Conservation (phyloP, 306 rosid genomes). For the Corylus heterophylla region DNA sequence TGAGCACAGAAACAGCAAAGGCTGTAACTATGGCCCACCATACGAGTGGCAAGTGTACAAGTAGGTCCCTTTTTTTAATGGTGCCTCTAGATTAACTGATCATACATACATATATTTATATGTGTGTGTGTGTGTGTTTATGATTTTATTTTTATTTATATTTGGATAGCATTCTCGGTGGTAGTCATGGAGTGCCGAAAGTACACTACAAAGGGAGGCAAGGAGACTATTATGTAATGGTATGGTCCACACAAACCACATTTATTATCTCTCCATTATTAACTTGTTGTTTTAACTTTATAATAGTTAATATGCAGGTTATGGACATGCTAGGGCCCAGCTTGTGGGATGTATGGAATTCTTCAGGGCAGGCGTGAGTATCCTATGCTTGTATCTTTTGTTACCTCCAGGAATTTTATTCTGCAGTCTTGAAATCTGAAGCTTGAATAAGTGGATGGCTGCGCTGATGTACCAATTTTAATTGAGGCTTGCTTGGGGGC, state of each 20-base stretch:
- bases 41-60: slow-evolving; percentile 99
- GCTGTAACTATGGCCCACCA: slow-evolving; percentile 93
- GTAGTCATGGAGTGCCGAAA: slow-evolving; percentile 95
- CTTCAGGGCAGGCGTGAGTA: slow-evolving; percentile 94
- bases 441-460: not conserved
- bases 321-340: slow-evolving; percentile 99
- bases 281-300: slow-evolving; percentile 7
- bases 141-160: slow-evolving; percentile 20
- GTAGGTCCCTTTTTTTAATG: slow-evolving; percentile 42
- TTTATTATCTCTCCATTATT: slow-evolving; percentile 5
- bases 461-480: not conserved
- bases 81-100: not conserved
- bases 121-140: not conserved
- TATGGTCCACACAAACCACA: slow-evolving; percentile 34
- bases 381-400: slow-evolving; percentile 10
- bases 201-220: slow-evolving; percentile 88
- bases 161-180: slow-evolving; percentile 79
- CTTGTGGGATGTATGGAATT: slow-evolving; percentile 98
- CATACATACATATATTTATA: not conserved
- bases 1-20: slow-evolving; percentile 96
- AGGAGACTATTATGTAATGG: slow-evolving; percentile 93
- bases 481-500: not conserved
- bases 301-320: slow-evolving; percentile 54
- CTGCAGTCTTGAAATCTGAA: slow-evolving; percentile 8
- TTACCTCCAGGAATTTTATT: slow-evolving; percentile 3